phyloP scores from a whole-genome alignment of 768 basidiomycete genomes.

The Termitomyces sp. region DNA sequence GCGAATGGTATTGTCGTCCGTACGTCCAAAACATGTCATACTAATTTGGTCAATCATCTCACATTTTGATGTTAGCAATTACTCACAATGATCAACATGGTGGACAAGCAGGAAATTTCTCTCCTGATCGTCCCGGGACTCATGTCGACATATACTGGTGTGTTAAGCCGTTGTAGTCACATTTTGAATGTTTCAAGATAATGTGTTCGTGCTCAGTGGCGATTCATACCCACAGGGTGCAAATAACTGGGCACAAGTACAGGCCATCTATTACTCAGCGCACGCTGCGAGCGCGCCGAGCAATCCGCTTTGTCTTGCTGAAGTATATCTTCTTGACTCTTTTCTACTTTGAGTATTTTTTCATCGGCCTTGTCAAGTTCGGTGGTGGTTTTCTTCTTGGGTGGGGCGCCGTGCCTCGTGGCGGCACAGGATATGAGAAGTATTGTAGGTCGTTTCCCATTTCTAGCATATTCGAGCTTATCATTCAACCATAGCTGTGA shows the following conservation, averaged over 20 bases:
- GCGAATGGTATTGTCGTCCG: conserved; percentile 45
- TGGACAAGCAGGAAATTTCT: conserved; percentile 45
- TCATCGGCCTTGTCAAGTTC: conserved; percentile 28
- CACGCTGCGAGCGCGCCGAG: conserved; percentile 39
- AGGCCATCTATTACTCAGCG: conserved; percentile 42
- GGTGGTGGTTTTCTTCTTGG: conserved; percentile 45
- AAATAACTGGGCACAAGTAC: conserved; percentile 46
- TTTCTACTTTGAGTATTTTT: not conserved
- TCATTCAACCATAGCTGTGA: conserved; percentile 22
- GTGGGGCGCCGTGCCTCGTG: conserved; percentile 38
- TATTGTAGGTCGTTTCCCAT: conserved; percentile 30
- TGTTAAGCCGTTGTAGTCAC: conserved; percentile 2
- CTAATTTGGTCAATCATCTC: not conserved
- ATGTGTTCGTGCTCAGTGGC: conserved; percentile 27
- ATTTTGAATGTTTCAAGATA: not conserved
- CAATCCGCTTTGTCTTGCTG: conserved; percentile 48
- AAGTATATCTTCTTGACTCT: conserved; percentile 25
- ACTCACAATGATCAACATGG: conserved; percentile 48
- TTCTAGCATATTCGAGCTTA: not conserved
- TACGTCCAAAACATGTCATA: conserved; percentile 19
- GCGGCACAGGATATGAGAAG: conserved; percentile 50
- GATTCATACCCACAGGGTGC: conserved; percentile 50
- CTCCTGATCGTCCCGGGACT: conserved; percentile 40
- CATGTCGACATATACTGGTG: conserved; percentile 49
- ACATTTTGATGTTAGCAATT: conserved; percentile 29